phyloP scores from a whole-genome alignment of 441 rosid species.

The Geranium incanum region DNA sequence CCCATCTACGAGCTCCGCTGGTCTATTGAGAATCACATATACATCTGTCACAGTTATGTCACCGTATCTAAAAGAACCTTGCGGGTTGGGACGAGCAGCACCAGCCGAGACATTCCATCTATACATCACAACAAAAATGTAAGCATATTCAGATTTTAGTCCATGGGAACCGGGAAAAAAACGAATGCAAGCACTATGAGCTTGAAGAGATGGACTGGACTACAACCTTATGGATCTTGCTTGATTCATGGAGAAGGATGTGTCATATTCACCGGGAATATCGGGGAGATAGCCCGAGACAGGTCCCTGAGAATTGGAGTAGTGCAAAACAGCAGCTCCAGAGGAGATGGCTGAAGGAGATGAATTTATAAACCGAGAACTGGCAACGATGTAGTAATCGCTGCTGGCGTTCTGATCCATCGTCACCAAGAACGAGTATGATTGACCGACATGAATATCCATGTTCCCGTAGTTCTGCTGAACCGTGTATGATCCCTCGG shows the following conservation, averaged over 20 bases:
- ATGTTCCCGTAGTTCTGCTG: conserved; percentile 65
- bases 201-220: neutral
- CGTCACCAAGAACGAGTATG: conserved; percentile 66
- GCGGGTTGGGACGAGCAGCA: conserved; percentile 68
- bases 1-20: conserved; percentile 35
- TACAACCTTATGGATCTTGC: conserved; percentile 74
- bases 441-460: conserved; percentile 86
- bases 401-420: conserved; percentile 67
- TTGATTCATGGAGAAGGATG: conserved; percentile 79
- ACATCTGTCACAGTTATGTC: conserved; percentile 40
- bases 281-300: conserved; percentile 70
- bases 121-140: conserved; percentile 6
- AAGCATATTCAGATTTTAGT: neutral
- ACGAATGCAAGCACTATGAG: neutral
- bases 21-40: conserved; percentile 37
- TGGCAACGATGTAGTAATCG: conserved; percentile 77
- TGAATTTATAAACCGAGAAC: conserved; percentile 53
- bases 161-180: neutral
- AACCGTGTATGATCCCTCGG: conserved; percentile 87
- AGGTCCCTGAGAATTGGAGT: conserved; percentile 58
- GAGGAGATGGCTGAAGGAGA: conserved; percentile 31
- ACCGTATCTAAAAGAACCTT: conserved; percentile 69
- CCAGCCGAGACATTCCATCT: conserved; percentile 69
- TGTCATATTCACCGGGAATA: conserved; percentile 62
- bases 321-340: conserved; percentile 55